phyloP scores from a whole-genome alignment of 2,329 filamentous ascomycete genomes.

The Aspergillus nomiae region DNA sequence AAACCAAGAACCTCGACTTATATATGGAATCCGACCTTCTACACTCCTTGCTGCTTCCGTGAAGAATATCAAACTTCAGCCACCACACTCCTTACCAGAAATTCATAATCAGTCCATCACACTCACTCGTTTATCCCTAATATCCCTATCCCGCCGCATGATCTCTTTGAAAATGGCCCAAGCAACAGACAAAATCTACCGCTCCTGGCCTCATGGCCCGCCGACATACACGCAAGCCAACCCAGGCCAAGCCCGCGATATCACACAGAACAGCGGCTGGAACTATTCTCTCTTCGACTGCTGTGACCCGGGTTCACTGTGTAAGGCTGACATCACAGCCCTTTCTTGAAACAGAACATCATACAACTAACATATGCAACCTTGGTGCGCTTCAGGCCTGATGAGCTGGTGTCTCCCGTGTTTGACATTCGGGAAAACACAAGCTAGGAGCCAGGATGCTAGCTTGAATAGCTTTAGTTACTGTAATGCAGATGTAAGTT shows the following conservation, averaged over 20 bases:
- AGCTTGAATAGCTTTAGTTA: conserved; percentile 9
- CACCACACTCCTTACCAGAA: background rate
- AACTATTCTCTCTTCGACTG: conserved; percentile 22
- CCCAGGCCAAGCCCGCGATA: background rate
- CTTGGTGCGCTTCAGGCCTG: conserved; percentile 4
- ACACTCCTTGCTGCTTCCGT: background rate
- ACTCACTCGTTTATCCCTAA: background rate
- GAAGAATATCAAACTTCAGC: background rate
- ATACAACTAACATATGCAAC: background rate
- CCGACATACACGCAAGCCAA: conserved; percentile 11
- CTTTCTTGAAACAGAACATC: background rate
- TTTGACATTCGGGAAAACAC: conserved; percentile 21
- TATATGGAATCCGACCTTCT: background rate
- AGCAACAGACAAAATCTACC: conserved; percentile 13
- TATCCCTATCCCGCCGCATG: background rate
- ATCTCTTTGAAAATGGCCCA: background rate
- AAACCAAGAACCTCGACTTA: background rate
- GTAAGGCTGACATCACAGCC: conserved; percentile 6
- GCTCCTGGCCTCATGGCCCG: conserved; percentile 6
- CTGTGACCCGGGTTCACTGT: conserved; percentile 19
- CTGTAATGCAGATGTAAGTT: conserved; percentile 13
- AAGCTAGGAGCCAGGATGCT: conserved; percentile 13
- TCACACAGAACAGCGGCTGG: conserved; percentile 15
- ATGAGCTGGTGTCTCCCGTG: conserved; percentile 21
- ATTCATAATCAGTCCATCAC: background rate